Conservation (phyloP, 305 asterid species). For the Fraxinus platypoda region DNA sequence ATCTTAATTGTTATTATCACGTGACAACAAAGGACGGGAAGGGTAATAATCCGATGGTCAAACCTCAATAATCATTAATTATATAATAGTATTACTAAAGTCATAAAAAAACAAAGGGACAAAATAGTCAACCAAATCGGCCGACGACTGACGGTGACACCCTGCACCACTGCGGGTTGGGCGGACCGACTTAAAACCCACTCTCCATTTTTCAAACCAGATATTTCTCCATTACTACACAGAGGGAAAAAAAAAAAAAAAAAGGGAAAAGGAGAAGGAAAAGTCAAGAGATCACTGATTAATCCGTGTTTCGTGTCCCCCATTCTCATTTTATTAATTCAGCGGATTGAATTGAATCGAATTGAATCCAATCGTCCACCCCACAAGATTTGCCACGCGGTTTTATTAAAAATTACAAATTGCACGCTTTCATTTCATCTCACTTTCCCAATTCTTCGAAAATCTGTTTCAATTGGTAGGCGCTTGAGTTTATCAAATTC, state of each 20-base stretch:
- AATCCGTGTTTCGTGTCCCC: conserved; percentile 42
- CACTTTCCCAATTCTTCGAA: background rate
- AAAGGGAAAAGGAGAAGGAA: background rate
- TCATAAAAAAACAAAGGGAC: conserved; percentile 12
- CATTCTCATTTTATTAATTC: conserved; percentile 35
- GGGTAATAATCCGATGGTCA: conserved; percentile 19
- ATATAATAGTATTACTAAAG: background rate
- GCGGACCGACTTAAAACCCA: conserved; percentile 8
- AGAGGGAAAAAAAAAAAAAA: background rate
- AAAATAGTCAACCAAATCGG: conserved; percentile 35
- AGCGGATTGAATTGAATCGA: conserved; percentile 25
- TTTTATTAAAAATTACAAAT: conserved; percentile 19
- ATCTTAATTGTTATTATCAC: background rate
- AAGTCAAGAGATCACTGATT: conserved; percentile 43
- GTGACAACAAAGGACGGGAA: background rate
- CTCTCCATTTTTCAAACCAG: background rate
- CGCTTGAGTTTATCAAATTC: background rate
- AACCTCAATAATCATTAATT: conserved; percentile 25
- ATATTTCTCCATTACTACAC: conserved; percentile 8
- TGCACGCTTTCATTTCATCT: background rate
- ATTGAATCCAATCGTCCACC: conserved; percentile 32
- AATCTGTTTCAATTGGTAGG: conserved; percentile 16
- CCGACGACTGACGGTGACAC: conserved; percentile 41
- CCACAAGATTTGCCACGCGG: conserved; percentile 38
- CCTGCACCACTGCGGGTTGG: conserved; percentile 26